Base-by-base conservation (phyloP, 2,329 filamentous ascomycete genomes). In the Colletotrichum incanum region DNA sequence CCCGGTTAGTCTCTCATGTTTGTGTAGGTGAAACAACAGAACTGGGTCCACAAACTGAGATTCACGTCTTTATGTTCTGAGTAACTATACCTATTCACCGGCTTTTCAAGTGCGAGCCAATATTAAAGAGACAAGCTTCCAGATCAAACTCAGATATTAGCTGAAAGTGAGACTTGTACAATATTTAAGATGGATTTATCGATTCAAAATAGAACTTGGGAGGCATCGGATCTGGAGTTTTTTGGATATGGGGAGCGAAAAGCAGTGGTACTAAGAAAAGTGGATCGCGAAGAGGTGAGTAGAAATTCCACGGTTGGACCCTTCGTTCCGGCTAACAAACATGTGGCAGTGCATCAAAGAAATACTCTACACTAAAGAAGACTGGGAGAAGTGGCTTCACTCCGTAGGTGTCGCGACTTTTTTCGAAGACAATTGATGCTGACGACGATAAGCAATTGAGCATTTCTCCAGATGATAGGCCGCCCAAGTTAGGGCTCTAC, bases 351-450 rank as follows among this genome's bases (percentile, higher is more conserved):
- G 12, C 20, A 34, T 14, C 1, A 60, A 43, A 28, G 39, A 71
- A 14, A 8, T 16, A 0, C 14, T 71, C 2, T 8, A 52, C 31
- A 71, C 45, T 0, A 71, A 31, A 54, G 65, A 56, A 41, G 49
- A 71, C 20, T 71, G 68, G 68, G 68, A 71, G 0, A 62, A 31
- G 3, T 68, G 64, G 64, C 59, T 71, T 1, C 18, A 41, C 18
- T 28, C 18, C 20, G 68, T 71, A 50, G 1, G 67, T 49, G 4
- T 1, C 2, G 6, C 14, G 5, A 2, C 5, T 18, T 12, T 11
- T 16, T 11, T 26, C 5, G 5, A 14, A 49, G 20, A 8, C 18
- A 6, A n/a, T 5, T 2, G 43, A n/a, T 3, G 43, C 9, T 34
- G n/a, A 34, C 28, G 9, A 31, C 5, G n/a, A 34, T 26, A 52